Evolutionary conservation across 495 filamentous ascomycete genomes (phyloP).

Genomic region (Talaromyces stipitatus): DNA sequence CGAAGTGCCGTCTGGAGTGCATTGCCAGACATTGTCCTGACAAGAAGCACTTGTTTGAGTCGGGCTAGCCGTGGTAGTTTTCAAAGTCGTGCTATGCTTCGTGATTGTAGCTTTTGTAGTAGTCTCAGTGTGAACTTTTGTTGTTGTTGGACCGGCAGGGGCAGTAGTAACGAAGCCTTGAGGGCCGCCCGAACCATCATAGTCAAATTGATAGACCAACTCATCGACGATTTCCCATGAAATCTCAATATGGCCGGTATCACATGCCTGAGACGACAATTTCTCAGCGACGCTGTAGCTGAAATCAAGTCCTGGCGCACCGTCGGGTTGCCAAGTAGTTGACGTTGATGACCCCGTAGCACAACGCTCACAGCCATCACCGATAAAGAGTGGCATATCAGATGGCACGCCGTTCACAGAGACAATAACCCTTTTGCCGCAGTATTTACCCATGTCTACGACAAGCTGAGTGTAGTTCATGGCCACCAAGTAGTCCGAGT

Average conservation of each 20-base stretch:
- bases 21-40: neutral
- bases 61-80: neutral
- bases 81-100: neutral
- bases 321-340: conserved; percentile 3
- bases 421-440: conserved; percentile 12
- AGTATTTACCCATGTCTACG: conserved; percentile 7
- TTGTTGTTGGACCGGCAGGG: neutral
- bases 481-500: conserved; percentile 12
- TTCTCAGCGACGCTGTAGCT: conserved; percentile 10
- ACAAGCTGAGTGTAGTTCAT: conserved; percentile 11
- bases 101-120: too few species aligned
- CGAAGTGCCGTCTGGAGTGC: neutral
- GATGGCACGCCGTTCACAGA: conserved; percentile 10
- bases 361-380: conserved; percentile 13
- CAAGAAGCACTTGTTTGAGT: neutral
- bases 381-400: conserved; percentile 10
- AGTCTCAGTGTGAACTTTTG: too few species aligned
- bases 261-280: conserved; percentile 6
- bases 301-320: conserved; percentile 9
- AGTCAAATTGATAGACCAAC: conserved; percentile 8
- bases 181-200: neutral
- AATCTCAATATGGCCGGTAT: conserved; percentile 7
- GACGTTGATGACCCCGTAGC: neutral
- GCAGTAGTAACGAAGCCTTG: neutral
- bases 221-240: conserved; percentile 12